phyloP scores from a whole-genome alignment of 768 basidiomycete species.

The Epithele typhae region DNA sequence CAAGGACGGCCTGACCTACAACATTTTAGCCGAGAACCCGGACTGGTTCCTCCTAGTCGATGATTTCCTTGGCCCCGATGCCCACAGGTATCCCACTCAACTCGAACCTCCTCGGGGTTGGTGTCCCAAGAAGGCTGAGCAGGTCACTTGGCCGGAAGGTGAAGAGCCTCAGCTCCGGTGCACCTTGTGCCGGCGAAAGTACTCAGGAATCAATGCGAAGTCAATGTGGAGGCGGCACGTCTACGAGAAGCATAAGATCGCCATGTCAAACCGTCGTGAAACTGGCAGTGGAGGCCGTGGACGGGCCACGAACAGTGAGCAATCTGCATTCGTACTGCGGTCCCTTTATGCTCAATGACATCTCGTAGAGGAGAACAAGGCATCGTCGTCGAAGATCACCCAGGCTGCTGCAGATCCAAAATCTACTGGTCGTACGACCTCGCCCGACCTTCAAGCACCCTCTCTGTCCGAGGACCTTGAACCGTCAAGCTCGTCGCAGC shows the following conservation, averaged over 20 bases:
- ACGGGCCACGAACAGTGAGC: slow-evolving; percentile 63
- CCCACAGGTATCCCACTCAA: slow-evolving; percentile 69
- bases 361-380: slow-evolving; percentile 4
- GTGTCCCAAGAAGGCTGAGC: slow-evolving; percentile 79
- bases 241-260: slow-evolving; percentile 86
- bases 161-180: slow-evolving; percentile 77
- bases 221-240: slow-evolving; percentile 91
- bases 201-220: slow-evolving; percentile 84
- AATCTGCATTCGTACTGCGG: background rate
- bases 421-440: too few relatives aligned
- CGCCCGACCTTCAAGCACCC: too few relatives aligned
- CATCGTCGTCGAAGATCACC: background rate
- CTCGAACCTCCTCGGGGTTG: slow-evolving; percentile 83
- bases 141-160: slow-evolving; percentile 76
- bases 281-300: slow-evolving; percentile 47
- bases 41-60: slow-evolving; percentile 75
- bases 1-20: slow-evolving; percentile 68
- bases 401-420: too few relatives aligned
- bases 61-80: slow-evolving; percentile 54
- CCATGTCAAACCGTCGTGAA: slow-evolving; percentile 83
- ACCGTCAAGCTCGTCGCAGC: too few relatives aligned
- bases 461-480: too few relatives aligned
- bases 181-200: slow-evolving; percentile 80
- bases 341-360: background rate
- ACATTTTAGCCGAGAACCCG: slow-evolving; percentile 66